Evolutionary conservation across 2,329 filamentous ascomycete genomes (phyloP).

Genomic region (Calonectria crousiana): DNA sequence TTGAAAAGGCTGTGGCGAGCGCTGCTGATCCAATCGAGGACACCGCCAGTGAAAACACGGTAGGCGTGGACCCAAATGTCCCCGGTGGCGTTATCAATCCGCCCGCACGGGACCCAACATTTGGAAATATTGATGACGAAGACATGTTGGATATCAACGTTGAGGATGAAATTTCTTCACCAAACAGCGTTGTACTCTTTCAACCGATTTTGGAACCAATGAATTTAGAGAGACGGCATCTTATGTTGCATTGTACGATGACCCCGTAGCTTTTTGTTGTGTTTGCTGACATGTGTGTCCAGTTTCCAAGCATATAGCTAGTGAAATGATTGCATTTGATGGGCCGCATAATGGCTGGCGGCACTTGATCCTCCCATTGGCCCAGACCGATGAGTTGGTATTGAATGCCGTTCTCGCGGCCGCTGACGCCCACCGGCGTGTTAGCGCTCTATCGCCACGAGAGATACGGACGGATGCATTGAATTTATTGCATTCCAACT

Average conservation of each 20-base stretch:
- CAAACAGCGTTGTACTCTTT: slow-evolving; percentile 2
- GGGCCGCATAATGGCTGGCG: slow-evolving; percentile 43
- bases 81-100: not conserved
- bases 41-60: not conserved
- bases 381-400: slow-evolving; percentile 34
- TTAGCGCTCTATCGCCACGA: slow-evolving; percentile 18
- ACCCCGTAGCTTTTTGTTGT: accelerated
- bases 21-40: not conserved
- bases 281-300: not conserved
- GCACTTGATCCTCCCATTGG: slow-evolving; percentile 35
- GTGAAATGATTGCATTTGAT: slow-evolving; percentile 43
- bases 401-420: slow-evolving; percentile 39
- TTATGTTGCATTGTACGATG: slow-evolving; percentile 35
- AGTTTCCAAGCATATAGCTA: slow-evolving; percentile 40
- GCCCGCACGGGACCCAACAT: not conserved
- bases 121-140: not conserved
- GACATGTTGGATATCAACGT: not conserved
- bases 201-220: slow-evolving; percentile 27
- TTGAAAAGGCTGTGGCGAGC: too few species aligned
- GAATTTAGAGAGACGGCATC: slow-evolving; percentile 29
- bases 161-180: not conserved
- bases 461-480: not conserved
- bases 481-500: slow-evolving; percentile 18
- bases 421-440: slow-evolving; percentile 34
- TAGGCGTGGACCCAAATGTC: not conserved